Evolutionary conservation across 1,139 yeast species (phyloP).

Genomic region (Taphrina confusa): DNA sequence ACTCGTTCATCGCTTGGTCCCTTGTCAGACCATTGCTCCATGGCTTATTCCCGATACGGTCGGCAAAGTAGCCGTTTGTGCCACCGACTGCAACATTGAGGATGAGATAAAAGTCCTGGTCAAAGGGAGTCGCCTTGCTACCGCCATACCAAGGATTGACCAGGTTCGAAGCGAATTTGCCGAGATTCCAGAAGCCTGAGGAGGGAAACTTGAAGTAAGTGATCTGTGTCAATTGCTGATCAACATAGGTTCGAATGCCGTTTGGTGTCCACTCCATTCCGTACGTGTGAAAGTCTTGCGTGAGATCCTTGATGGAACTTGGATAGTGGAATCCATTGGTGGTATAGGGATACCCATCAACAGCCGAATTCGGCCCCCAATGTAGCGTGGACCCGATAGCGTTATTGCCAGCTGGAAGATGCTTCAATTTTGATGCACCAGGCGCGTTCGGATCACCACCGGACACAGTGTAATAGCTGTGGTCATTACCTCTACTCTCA

Average conservation of each 20-base stretch:
- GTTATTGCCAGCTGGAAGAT: slow-evolving; percentile 37
- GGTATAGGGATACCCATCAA: slow-evolving; percentile 36
- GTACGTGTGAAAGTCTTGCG: slow-evolving; percentile 38
- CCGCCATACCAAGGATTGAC: slow-evolving; percentile 39
- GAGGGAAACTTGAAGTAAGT: slow-evolving; percentile 36
- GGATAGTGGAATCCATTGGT: slow-evolving; percentile 29
- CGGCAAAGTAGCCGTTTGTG: slow-evolving; percentile 39
- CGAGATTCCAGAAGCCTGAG: slow-evolving; percentile 37
- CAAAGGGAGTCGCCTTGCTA: slow-evolving; percentile 38
- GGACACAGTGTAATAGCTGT: slow-evolving; percentile 32
- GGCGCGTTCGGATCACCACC: slow-evolving; percentile 15
- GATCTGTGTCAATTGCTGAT: slow-evolving; percentile 38
- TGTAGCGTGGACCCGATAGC: slow-evolving; percentile 39
- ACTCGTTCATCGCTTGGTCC: slow-evolving; percentile 22
- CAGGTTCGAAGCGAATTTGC: slow-evolving; percentile 37
- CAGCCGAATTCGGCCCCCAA: slow-evolving; percentile 39
- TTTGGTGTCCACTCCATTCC: slow-evolving; percentile 40
- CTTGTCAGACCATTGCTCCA: slow-evolving; percentile 36
- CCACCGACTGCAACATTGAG: slow-evolving; percentile 41
- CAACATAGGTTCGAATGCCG: slow-evolving; percentile 38
- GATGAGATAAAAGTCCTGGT: slow-evolving; percentile 39
- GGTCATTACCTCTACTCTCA: slow-evolving; percentile 40
- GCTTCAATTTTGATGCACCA: slow-evolving; percentile 4
- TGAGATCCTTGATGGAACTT: slow-evolving; percentile 35
- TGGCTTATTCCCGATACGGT: slow-evolving; percentile 38